A percentile compares a stretch with the other conserved stretches of the same genome.
phyloP scores from a whole-genome alignment of 2,329 filamentous ascomycete genomes.

The Chaetomium strumarium region DNA sequence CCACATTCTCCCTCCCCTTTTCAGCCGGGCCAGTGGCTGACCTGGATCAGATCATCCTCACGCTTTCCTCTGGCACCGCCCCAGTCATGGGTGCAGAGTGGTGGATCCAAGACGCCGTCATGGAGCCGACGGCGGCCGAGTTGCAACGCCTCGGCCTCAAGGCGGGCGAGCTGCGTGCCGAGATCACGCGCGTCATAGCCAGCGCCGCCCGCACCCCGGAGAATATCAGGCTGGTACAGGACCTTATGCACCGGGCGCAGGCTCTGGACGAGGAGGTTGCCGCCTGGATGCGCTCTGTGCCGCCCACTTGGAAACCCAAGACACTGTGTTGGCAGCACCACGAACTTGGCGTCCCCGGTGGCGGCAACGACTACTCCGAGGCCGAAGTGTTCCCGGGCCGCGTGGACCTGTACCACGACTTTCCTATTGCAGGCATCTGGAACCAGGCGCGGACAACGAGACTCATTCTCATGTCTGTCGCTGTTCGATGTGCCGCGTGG shows the following conservation, averaged over 20 bases:
- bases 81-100: constrained; percentile 51
- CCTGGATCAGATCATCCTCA: constrained; percentile 50
- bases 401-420: constrained; percentile 53
- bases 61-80: constrained; percentile 46
- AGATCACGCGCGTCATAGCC: constrained; percentile 46
- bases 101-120: constrained; percentile 48
- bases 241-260: constrained; percentile 47
- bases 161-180: constrained; percentile 49
- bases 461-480: constrained; percentile 48
- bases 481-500: constrained; percentile 57
- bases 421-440: constrained; percentile 53
- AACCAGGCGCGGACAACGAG: constrained; percentile 50
- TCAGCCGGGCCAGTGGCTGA: constrained; percentile 9
- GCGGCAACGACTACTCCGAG: constrained; percentile 45
- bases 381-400: constrained; percentile 55
- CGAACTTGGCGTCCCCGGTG: constrained; percentile 35
- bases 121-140: constrained; percentile 42
- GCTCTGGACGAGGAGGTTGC: constrained; percentile 46
- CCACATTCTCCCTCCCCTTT: too few species aligned
- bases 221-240: constrained; percentile 45
- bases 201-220: constrained; percentile 41
- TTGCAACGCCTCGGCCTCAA: constrained; percentile 49
- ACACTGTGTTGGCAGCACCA: constrained; percentile 55
- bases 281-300: constrained; percentile 46
- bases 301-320: constrained; percentile 44